Percentiles rank a stretch among this genome's conserved stretches.
These are phyloP conservation scores for Nicotiana paniculata DNA, from an alignment of 257 asterid species.

Conservation along the genomic window DNA sequence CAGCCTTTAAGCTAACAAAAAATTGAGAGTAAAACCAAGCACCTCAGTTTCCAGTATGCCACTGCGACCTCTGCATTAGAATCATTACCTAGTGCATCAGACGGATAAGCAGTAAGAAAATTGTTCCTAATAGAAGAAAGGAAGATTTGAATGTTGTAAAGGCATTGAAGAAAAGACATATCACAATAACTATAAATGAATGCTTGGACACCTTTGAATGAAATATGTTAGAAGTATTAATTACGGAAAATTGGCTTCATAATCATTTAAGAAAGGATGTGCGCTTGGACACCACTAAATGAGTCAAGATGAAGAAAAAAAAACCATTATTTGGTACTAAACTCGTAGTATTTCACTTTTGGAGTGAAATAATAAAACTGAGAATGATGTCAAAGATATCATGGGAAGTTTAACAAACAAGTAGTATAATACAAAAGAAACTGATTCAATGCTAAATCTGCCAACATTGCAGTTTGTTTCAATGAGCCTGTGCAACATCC, in stretches of 20 bases:
- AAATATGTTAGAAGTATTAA: not conserved
- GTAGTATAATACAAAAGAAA: no score
- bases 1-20: not conserved
- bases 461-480: not conserved
- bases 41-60: conserved; percentile 83
- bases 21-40: not conserved
- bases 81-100: conserved; percentile 37
- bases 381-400: no score
- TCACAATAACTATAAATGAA: not conserved
- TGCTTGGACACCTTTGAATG: not conserved
- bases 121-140: not conserved
- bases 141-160: not conserved
- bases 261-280: not conserved
- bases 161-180: not conserved
- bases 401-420: no score
- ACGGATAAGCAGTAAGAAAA: not conserved
- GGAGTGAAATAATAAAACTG: not conserved
- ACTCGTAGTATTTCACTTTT: not conserved
- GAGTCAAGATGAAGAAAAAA: not conserved
- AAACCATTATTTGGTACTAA: not conserved
- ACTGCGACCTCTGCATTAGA: conserved; percentile 26
- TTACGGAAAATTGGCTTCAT: not conserved
- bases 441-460: not conserved
- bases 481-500: not conserved
- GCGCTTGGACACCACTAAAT: not conserved